Evolutionary conservation across 345 rosid species (phyloP), one percentile per base, ranked within the genome.

Genomic region (Erucastrum elatum): DNA sequence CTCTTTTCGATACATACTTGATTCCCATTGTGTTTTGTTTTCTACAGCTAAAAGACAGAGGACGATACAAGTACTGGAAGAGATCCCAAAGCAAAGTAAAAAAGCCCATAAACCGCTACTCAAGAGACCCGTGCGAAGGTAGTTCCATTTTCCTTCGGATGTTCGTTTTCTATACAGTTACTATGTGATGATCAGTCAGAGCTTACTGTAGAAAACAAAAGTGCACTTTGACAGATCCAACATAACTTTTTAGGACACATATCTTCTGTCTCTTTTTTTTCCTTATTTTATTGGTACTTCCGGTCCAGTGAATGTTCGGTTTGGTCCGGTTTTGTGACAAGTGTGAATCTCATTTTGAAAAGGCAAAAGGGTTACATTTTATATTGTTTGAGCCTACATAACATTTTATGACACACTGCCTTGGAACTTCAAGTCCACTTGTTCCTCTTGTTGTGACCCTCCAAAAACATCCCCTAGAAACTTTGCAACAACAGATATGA

Each of bases 11-110:
- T 29, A 60, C 56, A 49, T 67, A 66, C 26, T 30, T 58, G 21
- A 69, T 76, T 7, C 55, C 1, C 41, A 39, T 72, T 44, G 1
- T 41, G 3, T 41, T 59, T 88, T 2, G 80, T 89, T 88, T 46
- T 76, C 7, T 71, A 84, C 92, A 95, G 99, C 96, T 60, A 95
- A 91, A 87, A 91, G 77, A 85, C 94, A 87, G 81, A 84, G 97
- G 80, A 95, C 89, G 21, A 81, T 91, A 77, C 96, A 95, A 80
- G 89, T 95, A 0, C 86, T 95, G 88, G 97, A 95, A 72, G 83
- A 87, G 68, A 90, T 90, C 80, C 99, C 99, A 0, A 90, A 90
- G 83, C 96, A 85, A 70, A 84, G 75, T 21, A 21, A 21, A 21
- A 80, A 69, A 49, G 71, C 72, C 64, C 82, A 81, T 6, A 88